phyloP scores from a whole-genome alignment of 495 filamentous ascomycete genomes.

The Penicillium antarcticum region DNA sequence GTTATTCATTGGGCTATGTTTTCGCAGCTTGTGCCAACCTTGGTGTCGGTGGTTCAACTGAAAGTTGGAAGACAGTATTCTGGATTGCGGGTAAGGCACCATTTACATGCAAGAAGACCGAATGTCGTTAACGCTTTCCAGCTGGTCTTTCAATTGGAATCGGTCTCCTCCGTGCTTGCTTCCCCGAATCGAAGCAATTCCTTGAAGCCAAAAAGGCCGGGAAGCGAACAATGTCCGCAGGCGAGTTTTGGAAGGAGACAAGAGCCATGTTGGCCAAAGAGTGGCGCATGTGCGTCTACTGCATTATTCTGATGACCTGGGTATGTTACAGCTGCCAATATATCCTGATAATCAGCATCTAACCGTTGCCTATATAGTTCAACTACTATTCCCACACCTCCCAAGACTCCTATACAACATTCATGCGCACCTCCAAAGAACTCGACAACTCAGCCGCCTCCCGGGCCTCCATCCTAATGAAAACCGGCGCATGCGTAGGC shows the following conservation, averaged over 20 bases:
- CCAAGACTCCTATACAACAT: slow-evolving; percentile 76
- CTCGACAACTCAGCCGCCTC: slow-evolving; percentile 57
- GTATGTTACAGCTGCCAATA: slow-evolving; percentile 31
- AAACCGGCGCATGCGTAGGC: slow-evolving; percentile 69
- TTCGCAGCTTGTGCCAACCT: slow-evolving; percentile 69
- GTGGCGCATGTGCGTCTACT: slow-evolving; percentile 70
- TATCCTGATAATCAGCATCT: neutral
- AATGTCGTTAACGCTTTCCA: neutral
- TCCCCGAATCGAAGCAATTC: slow-evolving; percentile 72
- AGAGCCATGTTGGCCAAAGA: slow-evolving; percentile 61
- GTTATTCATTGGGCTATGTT: slow-evolving; percentile 73
- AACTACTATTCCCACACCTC: slow-evolving; percentile 64
- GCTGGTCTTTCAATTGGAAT: slow-evolving; percentile 62
- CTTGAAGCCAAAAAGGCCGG: slow-evolving; percentile 56
- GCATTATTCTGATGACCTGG: slow-evolving; percentile 70
- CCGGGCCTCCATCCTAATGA: slow-evolving; percentile 70
- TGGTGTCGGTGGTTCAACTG: slow-evolving; percentile 53
- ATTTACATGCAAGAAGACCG: neutral
- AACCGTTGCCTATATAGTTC: slow-evolving; percentile 18
- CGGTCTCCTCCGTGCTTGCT: slow-evolving; percentile 59
- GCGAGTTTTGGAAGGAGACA: slow-evolving; percentile 59
- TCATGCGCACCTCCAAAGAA: slow-evolving; percentile 65
- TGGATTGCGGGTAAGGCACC: slow-evolving; percentile 45
- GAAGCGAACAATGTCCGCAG: slow-evolving; percentile 41
- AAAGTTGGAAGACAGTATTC: slow-evolving; percentile 64